phyloP scores from a whole-genome alignment of 225 moss, liverwort and hornwort species.

The Asterella californica region DNA sequence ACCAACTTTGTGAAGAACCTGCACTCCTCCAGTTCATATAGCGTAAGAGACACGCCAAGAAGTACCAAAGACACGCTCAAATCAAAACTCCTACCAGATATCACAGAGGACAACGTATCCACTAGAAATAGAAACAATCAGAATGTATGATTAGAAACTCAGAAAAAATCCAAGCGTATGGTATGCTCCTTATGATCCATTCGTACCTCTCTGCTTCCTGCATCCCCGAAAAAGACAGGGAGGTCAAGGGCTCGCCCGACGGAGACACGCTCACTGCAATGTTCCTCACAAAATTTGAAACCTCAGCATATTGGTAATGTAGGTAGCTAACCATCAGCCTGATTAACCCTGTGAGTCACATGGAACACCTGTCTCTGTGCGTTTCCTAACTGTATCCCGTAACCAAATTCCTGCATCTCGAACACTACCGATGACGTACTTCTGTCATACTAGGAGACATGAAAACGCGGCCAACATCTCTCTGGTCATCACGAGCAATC shows the following conservation, averaged over 20 bases:
- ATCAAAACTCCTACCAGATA: neutral
- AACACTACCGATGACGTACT: neutral
- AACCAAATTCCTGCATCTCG: neutral
- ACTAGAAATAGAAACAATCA: no score
- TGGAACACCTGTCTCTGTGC: no score
- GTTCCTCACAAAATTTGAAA: neutral
- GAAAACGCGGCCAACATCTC: neutral
- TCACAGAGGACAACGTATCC: neutral
- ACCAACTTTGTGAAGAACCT: conserved; percentile 97
- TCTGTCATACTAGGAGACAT: neutral
- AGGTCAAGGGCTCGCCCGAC: conserved; percentile 85
- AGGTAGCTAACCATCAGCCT: no score
- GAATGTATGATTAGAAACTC: neutral
- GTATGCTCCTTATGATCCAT: neutral
- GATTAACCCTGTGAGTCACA: no score
- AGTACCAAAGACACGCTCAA: neutral
- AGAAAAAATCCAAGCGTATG: no score
- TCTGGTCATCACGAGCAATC: neutral
- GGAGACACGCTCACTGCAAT: conserved; percentile 84
- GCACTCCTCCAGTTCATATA: conserved; percentile 16
- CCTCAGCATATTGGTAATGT: no score
- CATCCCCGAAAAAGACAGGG: conserved; percentile 94
- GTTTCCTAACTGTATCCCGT: neutral
- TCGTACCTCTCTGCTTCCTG: conserved; percentile 92
- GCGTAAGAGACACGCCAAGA: neutral